Percentiles rank a stretch among this genome's conserved stretches.
These are phyloP conservation scores for Populus ilicifolia DNA, from an alignment of 345 rosid species.

Conservation along the genomic window DNA sequence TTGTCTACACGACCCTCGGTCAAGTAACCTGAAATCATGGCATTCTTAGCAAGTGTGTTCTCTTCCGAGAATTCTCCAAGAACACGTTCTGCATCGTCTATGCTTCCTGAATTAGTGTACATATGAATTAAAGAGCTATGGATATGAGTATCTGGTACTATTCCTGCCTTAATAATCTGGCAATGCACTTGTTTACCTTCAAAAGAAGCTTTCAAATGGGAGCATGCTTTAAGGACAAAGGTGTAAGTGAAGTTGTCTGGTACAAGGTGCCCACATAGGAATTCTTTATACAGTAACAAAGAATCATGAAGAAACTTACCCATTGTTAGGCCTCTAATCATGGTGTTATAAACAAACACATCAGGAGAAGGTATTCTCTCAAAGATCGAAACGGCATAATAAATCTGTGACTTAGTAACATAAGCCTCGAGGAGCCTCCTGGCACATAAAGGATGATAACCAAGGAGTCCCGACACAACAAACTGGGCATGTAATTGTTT, in stretches of 20 bases:
- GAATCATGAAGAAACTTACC: constrained; percentile 6
- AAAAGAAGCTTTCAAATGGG: background rate
- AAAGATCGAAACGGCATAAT: constrained; percentile 4
- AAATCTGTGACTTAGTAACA: background rate
- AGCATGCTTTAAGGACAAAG: constrained; percentile 13
- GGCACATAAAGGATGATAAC: background rate
- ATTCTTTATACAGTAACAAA: background rate
- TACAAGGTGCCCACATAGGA: background rate
- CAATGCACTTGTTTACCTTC: constrained; percentile 13
- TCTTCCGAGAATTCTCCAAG: constrained; percentile 12
- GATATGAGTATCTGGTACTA: constrained; percentile 5
- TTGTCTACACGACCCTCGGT: constrained; percentile 1
- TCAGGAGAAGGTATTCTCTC: constrained; percentile 4
- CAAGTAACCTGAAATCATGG: constrained; percentile 15
- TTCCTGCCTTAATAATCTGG: constrained; percentile 16
- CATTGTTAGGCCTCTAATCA: constrained; percentile 7
- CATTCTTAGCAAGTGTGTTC: background rate
- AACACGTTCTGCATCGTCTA: background rate
- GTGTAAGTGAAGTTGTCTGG: constrained; percentile 12
- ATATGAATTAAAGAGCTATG: constrained; percentile 14
- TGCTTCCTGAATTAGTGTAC: constrained; percentile 6
- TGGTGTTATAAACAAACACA: background rate
- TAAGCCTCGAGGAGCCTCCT: constrained; percentile 8
- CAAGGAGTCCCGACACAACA: constrained; percentile 5
- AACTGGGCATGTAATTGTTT: background rate